These are phyloP conservation scores for Aspergillus homomorphus DNA, from an alignment of 495 filamentous ascomycete genomes.

Conservation along the genomic window DNA sequence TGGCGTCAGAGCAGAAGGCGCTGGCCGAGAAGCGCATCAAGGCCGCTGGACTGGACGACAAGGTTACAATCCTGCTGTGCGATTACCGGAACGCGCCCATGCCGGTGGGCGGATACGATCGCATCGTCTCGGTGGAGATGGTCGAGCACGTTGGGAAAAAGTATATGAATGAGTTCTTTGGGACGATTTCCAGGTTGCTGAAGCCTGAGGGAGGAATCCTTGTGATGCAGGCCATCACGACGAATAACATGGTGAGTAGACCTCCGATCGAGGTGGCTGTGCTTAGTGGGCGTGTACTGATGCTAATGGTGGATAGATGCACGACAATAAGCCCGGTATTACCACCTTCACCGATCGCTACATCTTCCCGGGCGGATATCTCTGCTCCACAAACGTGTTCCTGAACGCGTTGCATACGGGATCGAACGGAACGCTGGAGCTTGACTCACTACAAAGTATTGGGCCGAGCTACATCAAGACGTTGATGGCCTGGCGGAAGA, in stretches of 20 bases:
- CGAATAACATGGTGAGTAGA: slow-evolving; percentile 52
- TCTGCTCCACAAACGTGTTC: slow-evolving; percentile 63
- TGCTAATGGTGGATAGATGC: slow-evolving; percentile 29
- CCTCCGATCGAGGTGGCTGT: neutral
- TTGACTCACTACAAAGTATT: slow-evolving; percentile 64
- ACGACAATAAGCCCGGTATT: slow-evolving; percentile 23
- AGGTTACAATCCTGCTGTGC: slow-evolving; percentile 55
- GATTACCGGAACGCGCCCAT: slow-evolving; percentile 58
- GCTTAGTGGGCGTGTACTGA: neutral
- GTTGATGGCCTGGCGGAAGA: slow-evolving; percentile 62
- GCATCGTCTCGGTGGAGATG: slow-evolving; percentile 72
- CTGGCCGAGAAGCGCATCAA: slow-evolving; percentile 57
- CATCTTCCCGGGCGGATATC: slow-evolving; percentile 72
- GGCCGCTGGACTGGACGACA: slow-evolving; percentile 47
- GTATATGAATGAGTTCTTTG: slow-evolving; percentile 60
- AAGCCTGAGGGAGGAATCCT: slow-evolving; percentile 63
- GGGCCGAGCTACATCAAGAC: slow-evolving; percentile 69
- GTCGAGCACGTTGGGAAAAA: slow-evolving; percentile 67
- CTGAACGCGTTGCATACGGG: slow-evolving; percentile 56
- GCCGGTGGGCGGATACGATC: slow-evolving; percentile 58
- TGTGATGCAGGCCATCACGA: slow-evolving; percentile 73
- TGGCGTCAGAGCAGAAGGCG: slow-evolving; percentile 59
- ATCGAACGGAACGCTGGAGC: slow-evolving; percentile 54
- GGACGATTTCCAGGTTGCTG: slow-evolving; percentile 54
- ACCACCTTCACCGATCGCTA: slow-evolving; percentile 67